Base-by-base conservation (phyloP, 345 rosid species). In the Punica granatum region DNA sequence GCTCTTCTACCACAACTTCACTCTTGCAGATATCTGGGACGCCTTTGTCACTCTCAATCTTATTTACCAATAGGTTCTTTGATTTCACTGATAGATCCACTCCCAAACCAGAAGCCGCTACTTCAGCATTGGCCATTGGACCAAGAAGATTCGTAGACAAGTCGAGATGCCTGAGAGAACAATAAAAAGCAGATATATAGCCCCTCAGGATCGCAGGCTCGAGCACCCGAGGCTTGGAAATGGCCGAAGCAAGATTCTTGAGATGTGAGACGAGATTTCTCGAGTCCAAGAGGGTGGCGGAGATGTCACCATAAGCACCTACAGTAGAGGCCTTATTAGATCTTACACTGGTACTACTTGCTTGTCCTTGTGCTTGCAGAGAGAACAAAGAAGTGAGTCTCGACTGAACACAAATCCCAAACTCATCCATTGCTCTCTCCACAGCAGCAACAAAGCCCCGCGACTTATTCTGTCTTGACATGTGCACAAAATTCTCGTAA, bases 381-480 rank as follows among this genome's bases (percentile, higher is more conserved):
- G 75, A 14, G 75, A 86, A 86, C 66, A 86, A 68, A 70, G 94
- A 86, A 67, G 78, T 78, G 84, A 93, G 82, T 73, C 81, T 85
- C 60, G 72, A 75, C 69, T 72, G 83, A 70, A 90, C 48, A 67
- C 73, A 71, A 60, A 76, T 83, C 7, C 89, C 79, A 58, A 88
- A 81, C 80, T 88, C 92, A 58, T 77, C 69, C 78, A 84, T 69
- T 32, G 90, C 96, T 78, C 78, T 83, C 80, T 87, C 84, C 11
- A 93, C 82, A 7, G 94, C 96, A 61, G 73, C 64, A 33, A 72
- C 60, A 74, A 88, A 93, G 71, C 83, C 77, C 64, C 43, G 70
- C 64, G 80, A 80, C 69, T 71, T 80, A 66, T 71, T 79, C 66
- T 78, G 78, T 46, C 75, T 73, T 37, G 71, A 60, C 76, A 80